Base-by-base conservation (phyloP, 352 stramenopile genomes). In the Phytophthora sojae region DNA sequence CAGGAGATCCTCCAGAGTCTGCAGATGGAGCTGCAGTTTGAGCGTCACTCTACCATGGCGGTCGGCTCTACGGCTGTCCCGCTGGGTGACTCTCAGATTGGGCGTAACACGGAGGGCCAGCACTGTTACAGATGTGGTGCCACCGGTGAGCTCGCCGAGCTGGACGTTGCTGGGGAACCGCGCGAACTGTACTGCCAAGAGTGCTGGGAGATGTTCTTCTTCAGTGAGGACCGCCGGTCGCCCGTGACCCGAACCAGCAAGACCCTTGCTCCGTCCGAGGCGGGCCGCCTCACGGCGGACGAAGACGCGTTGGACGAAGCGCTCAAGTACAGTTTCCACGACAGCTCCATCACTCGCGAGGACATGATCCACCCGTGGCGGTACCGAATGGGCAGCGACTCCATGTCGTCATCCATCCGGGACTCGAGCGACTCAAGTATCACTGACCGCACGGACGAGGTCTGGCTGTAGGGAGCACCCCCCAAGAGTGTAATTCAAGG, bases 21-120 rank as follows among this genome's bases (percentile, higher is more conserved):
- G 29, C 84, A 94, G 71, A 94, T 94, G 85, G 86, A 92, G 63
- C 59, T 85, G 44, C 86, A 92, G 51, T 92, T 94, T 59, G 86
- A 94, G 64, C 84, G 86, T 19, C 86, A 92, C 74, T 94, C 86
- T 25, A 77, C 80, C 26, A 70, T 89, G 44, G 85, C 81, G 39
- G 30, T 90, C 61, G 86, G 86, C 58, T 84, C 77, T 14, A 54
- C 71, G 51, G 68, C 69, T 0, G 74, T 44, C 26, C 67, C 74
- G 14, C 60, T 73, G 3, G 53, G 25, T 21, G n/a, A 59, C 26
- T 75, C 57, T 3, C 54, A 74, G 23, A 32, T 55, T 29, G 62
- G 51, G n/a, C 52, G 58, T 32, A 73, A 73, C 29, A 70, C 65
- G 19, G 78, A 69, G 32, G 74, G 55, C 7, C 55, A 80, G 55